Conservation (phyloP, 371 early-diverging fungal genomes). For the Amoeboaphelidium occidentale region DNA sequence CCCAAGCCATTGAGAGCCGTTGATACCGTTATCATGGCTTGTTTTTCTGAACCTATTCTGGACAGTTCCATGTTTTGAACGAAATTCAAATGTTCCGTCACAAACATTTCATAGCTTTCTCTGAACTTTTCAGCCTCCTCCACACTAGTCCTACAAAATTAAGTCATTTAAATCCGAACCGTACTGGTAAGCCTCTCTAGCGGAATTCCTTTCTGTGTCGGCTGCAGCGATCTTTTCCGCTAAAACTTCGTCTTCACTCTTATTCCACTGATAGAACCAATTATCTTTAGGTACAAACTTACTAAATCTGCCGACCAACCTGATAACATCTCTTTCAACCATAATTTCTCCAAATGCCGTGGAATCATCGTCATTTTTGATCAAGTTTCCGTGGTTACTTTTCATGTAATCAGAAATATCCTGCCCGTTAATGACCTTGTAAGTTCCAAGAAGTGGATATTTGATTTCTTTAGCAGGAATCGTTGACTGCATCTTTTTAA, state of each 20-base stretch:
- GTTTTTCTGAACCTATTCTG: not conserved
- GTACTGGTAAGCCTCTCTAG: not conserved
- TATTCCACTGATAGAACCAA: not conserved
- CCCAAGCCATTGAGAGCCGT: not conserved
- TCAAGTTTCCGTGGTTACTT: not conserved
- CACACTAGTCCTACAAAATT: too few species aligned
- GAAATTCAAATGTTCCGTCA: not conserved
- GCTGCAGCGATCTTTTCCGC: not conserved
- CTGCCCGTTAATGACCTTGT: not conserved
- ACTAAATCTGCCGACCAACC: not conserved
- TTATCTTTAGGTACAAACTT: not conserved
- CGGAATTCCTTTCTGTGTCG: not conserved
- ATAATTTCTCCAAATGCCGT: not conserved
- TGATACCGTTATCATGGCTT: not conserved
- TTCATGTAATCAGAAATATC: not conserved
- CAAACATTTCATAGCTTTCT: not conserved
- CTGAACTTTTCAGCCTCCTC: not conserved
- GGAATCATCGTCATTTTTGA: not conserved
- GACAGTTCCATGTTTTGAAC: not conserved
- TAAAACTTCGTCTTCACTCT: not conserved
- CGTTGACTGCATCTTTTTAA: not conserved
- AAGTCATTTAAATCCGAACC: too few species aligned
- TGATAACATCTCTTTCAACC: not conserved
- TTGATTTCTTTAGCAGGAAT: not conserved
- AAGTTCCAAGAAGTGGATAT: not conserved